A percentile compares a stretch with the other conserved stretches of the same genome.
Conservation (phyloP, 352 stramenopile species). For the Globisporangium cystogenes region DNA sequence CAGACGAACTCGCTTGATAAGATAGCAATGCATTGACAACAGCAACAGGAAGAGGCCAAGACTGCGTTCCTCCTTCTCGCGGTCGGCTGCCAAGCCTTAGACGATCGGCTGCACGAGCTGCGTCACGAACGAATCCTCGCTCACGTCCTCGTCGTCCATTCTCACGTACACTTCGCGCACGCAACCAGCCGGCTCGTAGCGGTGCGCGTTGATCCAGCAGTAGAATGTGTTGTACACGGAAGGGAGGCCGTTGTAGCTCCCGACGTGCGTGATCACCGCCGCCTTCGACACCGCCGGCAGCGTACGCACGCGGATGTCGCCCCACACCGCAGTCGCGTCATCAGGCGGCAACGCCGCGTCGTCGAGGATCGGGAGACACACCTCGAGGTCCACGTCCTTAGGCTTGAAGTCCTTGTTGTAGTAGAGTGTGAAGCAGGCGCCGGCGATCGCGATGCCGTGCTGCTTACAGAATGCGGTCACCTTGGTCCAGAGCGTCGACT, state of each 20-base stretch:
- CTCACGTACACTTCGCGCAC: constrained; percentile 40
- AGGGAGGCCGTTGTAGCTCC: constrained; percentile 20
- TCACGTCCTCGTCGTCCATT: constrained; percentile 18
- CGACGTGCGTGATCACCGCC: constrained; percentile 28
- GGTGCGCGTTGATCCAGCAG: constrained; percentile 25
- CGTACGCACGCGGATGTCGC: constrained; percentile 18
- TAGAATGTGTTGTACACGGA: constrained; percentile 30
- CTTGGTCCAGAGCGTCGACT: constrained; percentile 29
- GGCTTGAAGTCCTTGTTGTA: constrained; percentile 28
- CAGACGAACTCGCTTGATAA: no score
- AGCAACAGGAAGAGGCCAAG: no score
- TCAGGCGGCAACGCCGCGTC: constrained; percentile 13
- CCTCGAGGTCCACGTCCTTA: constrained; percentile 45
- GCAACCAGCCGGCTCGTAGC: constrained; percentile 18
- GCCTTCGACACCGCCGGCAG: constrained; percentile 18
- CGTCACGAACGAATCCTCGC: constrained; percentile 18
- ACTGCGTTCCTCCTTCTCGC: no score
- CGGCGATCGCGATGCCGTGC: constrained; percentile 14
- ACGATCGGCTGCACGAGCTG: constrained; percentile 28
- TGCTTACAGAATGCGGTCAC: constrained; percentile 20
- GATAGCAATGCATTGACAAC: no score
- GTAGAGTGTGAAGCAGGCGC: constrained; percentile 35
- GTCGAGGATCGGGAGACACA: constrained; percentile 31
- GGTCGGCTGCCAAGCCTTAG: constrained; percentile 3
- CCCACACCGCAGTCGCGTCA: constrained; percentile 3